A percentile compares a stretch with the other conserved stretches of the same genome.
These are phyloP conservation scores for Cercospora beticola DNA, from an alignment of 2,329 filamentous ascomycete species.

Conservation along the genomic window DNA sequence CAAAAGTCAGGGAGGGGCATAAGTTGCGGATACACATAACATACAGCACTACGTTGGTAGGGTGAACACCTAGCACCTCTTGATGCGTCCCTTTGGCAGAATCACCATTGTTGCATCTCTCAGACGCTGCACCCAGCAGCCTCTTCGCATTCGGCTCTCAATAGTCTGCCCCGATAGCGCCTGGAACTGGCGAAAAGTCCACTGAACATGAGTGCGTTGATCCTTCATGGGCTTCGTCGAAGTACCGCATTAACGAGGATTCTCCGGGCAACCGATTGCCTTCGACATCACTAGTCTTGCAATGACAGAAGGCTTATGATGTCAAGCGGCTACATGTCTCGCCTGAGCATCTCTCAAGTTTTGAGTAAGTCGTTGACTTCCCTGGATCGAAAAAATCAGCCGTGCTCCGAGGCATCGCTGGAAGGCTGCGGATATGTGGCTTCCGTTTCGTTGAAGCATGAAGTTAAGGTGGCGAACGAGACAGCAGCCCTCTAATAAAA, in stretches of 20 bases:
- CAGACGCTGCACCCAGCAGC: not conserved
- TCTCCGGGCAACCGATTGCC: not conserved
- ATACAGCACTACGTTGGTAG: conserved; percentile 3
- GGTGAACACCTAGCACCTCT: not conserved
- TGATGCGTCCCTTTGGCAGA: not conserved
- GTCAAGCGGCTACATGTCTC: not conserved
- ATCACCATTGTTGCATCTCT: not conserved
- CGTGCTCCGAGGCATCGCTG: not conserved
- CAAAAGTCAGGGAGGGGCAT: conserved; percentile 37
- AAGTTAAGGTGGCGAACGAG: not conserved
- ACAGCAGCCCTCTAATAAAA: not conserved
- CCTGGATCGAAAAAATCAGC: not conserved
- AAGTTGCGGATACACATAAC: not conserved
- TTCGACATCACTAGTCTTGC: not conserved
- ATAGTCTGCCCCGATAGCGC: not conserved
- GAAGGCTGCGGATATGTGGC: not conserved
- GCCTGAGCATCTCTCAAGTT: not conserved
- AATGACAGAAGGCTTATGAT: not conserved
- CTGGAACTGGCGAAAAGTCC: not conserved
- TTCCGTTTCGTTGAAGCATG: not conserved
- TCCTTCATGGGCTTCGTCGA: not conserved
- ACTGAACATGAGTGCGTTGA: not conserved
- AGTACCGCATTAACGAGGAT: not conserved
- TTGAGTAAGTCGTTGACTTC: not conserved
- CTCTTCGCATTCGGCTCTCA: not conserved